Base-by-base conservation (phyloP, 805 yeast genomes). In the Lipomyces starkeyi region DNA sequence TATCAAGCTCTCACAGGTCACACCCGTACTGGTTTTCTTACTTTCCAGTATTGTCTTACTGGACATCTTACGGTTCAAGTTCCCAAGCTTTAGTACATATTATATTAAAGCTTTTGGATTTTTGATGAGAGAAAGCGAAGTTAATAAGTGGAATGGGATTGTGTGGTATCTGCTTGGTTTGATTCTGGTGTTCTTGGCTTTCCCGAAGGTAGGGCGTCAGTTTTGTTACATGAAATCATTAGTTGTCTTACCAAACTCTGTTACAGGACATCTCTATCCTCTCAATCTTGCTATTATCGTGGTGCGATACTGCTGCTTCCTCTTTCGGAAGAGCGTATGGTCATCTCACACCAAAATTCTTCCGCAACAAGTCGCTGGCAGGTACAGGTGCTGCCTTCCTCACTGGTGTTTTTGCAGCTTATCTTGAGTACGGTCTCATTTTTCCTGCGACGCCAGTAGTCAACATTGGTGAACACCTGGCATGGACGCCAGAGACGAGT, bases 241-340 rank as follows among this genome's bases (percentile, higher is more conserved):
- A 5, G 34, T 32, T 14, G n/a, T 62, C 25, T 27, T n/a, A 58
- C 34, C 27, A 52, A 25, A 29, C 22, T 20, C 40, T 37, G 40
- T 37, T 53, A n/a, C 25, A 92, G 79, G 99, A 95, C 75, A 88
- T 95, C 60, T 83, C 89, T 0, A 81, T 93, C 34, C 83, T 92
- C 81, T 83, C 97, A 27, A 87, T 93, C 2, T 82, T 93, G 71
- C 81, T 94, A 61, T 84, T 95, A 70, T 91, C 97, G 76, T 95
- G 98, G 98, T 93, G 97, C 4, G 99, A 95, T 76, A 92, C 98
- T 9, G 94, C 98, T 1, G 99, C 99, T 1, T 91, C 97, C 2
- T 91, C 97, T 0, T 80, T 93, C 75, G 99, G 99, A 53, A 84
- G 99, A 72, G 85, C 85, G 64, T 94, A 81, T 77, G 98, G 98